A percentile compares a stretch with the other conserved stretches of the same genome.
These are phyloP conservation scores for Ceratobasidium sp. DNA, from an alignment of 1,284 basidiomycete species.

Conservation along the genomic window DNA sequence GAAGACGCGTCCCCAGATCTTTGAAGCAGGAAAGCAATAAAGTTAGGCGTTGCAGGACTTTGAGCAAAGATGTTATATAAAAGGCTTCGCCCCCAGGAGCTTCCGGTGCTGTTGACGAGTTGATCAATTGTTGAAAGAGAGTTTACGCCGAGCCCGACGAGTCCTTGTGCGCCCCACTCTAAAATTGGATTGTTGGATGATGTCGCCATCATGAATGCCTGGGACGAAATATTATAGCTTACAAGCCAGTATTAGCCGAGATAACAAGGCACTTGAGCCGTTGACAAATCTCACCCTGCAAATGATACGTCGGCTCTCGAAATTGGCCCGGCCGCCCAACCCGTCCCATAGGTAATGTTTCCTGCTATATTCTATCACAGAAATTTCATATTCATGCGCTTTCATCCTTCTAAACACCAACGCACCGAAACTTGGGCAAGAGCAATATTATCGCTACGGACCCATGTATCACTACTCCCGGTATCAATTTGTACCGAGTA, in stretches of 20 bases:
- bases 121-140: slow-evolving; percentile 75
- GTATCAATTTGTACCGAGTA: slow-evolving; percentile 79
- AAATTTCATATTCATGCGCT: background rate
- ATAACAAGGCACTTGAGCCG: background rate
- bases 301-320: slow-evolving; percentile 68
- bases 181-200: slow-evolving; percentile 71
- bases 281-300: slow-evolving; percentile 59
- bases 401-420: slow-evolving; percentile 50
- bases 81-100: slow-evolving; percentile 65
- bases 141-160: slow-evolving; percentile 71
- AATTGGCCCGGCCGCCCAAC: slow-evolving; percentile 72
- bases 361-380: slow-evolving; percentile 34
- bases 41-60: slow-evolving; percentile 74
- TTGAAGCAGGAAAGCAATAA: slow-evolving; percentile 75
- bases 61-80: slow-evolving; percentile 75
- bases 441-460: slow-evolving; percentile 48
- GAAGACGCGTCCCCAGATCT: slow-evolving; percentile 46
- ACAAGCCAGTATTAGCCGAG: background rate
- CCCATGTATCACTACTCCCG: slow-evolving; percentile 81
- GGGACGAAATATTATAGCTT: slow-evolving; percentile 59
- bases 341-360: slow-evolving; percentile 65
- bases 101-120: slow-evolving; percentile 64
- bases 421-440: slow-evolving; percentile 41
- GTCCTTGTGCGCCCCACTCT: slow-evolving; percentile 71
- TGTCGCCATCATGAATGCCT: slow-evolving; percentile 72